phyloP scores from a whole-genome alignment of 768 basidiomycete genomes.

The Trametes gibbosa region DNA sequence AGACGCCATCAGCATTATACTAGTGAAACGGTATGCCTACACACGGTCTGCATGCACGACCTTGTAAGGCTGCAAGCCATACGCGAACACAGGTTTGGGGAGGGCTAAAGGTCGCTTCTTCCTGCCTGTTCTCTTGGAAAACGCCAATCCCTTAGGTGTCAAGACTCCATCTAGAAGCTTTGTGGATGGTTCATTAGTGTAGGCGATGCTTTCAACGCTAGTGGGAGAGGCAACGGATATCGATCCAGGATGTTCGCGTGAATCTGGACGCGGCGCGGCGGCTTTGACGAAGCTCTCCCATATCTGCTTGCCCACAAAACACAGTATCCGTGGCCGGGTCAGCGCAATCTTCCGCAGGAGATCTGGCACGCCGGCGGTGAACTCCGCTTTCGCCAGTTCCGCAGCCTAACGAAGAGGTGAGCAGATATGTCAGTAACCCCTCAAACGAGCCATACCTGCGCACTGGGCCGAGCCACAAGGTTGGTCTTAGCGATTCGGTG shows the following conservation, averaged over 20 bases:
- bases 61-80: conserved; percentile 52
- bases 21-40: background rate
- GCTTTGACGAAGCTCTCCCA: conserved; percentile 41
- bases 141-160: background rate
- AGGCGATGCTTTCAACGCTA: background rate
- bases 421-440: background rate
- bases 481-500: conserved; percentile 54
- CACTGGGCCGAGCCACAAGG: conserved; percentile 66
- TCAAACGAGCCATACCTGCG: conserved; percentile 42
- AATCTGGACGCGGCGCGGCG: background rate
- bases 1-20: background rate
- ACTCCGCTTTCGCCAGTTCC: conserved; percentile 54
- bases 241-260: background rate
- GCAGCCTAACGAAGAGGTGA: conserved; percentile 30
- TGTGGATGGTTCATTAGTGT: background rate
- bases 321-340: conserved; percentile 63
- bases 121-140: background rate
- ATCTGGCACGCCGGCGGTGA: conserved; percentile 48
- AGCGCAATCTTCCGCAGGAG: conserved; percentile 58
- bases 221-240: background rate
- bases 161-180: background rate
- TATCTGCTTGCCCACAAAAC: conserved; percentile 77
- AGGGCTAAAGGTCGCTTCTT: conserved; percentile 4
- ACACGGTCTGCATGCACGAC: conserved; percentile 35
- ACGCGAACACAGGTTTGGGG: conserved; percentile 20